Percentiles rank a stretch among this genome's conserved stretches.
Conservation (phyloP, 805 yeast species). For the Hanseniaspora singularis region DNA sequence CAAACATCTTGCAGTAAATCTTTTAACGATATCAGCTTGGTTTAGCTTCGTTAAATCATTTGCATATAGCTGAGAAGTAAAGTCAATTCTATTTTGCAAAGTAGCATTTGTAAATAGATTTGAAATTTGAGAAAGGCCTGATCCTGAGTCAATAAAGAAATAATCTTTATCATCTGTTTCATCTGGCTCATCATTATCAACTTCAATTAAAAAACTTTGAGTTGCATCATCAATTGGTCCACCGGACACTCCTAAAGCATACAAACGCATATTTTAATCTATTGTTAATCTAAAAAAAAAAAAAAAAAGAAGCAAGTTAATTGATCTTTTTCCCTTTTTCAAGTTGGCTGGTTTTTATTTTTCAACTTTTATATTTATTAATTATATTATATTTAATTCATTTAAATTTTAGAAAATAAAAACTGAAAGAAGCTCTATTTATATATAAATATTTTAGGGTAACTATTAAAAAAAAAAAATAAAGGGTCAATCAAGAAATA, state of each 20-base stretch:
- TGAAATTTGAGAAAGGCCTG: slow-evolving; percentile 48
- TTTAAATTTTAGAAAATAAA: no score
- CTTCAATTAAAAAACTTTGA: slow-evolving; percentile 57
- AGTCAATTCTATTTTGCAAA: background rate
- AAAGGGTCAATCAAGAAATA: no score
- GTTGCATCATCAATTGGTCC: slow-evolving; percentile 69
- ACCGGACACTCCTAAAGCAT: slow-evolving; percentile 64
- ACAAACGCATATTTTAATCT: background rate
- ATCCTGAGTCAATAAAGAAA: slow-evolving; percentile 68
- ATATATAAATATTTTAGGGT: no score
- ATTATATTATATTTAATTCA: no score
- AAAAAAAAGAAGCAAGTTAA: background rate
- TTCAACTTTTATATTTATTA: no score
- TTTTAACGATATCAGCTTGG: slow-evolving; percentile 19
- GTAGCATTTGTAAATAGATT: slow-evolving; percentile 27
- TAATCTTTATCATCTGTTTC: slow-evolving; percentile 25
- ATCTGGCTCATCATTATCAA: slow-evolving; percentile 25
- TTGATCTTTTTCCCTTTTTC: no score
- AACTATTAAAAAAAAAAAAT: no score
- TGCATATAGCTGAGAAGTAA: background rate
- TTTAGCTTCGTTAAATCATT: slow-evolving; percentile 14
- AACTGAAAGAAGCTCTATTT: no score
- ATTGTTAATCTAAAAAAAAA: background rate
- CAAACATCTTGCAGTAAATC: slow-evolving; percentile 13
- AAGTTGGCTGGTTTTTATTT: no score